Evolutionary conservation across 352 stramenopile genomes (phyloP).

Genomic region (Pythium brachiatum): DNA sequence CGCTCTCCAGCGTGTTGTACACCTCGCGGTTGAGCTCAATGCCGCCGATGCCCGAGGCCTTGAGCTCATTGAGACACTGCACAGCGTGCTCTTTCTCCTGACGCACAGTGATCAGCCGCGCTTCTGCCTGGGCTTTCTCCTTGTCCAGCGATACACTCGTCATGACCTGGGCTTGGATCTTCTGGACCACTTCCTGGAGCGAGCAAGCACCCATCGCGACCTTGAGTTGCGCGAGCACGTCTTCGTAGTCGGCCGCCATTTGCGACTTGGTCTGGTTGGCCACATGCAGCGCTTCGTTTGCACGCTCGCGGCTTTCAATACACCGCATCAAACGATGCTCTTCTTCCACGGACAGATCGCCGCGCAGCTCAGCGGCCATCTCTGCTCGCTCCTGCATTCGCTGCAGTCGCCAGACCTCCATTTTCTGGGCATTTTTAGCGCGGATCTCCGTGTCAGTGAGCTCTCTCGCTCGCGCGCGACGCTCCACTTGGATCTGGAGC

Average conservation of each 20-base stretch:
- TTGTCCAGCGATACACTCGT: constrained; percentile 68
- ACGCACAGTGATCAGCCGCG: constrained; percentile 44
- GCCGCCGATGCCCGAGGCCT: constrained; percentile 69
- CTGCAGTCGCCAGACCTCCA: constrained; percentile 74
- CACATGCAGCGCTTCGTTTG: constrained; percentile 57
- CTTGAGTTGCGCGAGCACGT: constrained; percentile 62
- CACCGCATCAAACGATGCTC: constrained; percentile 48
- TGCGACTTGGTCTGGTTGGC: constrained; percentile 69
- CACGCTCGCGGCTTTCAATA: constrained; percentile 65
- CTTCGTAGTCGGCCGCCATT: constrained; percentile 67
- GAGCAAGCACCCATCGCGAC: constrained; percentile 52
- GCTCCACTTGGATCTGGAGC: constrained; percentile 64
- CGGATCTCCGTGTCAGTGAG: constrained; percentile 76
- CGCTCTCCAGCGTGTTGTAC: constrained; percentile 73
- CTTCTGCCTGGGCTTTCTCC: constrained; percentile 67
- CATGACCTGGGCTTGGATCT: constrained; percentile 57
- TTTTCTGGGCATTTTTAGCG: constrained; percentile 77
- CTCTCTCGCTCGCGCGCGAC: constrained; percentile 58
- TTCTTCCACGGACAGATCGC: constrained; percentile 67
- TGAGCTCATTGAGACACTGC: constrained; percentile 71
- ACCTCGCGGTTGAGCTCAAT: constrained; percentile 81
- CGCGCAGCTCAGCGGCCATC: constrained; percentile 71
- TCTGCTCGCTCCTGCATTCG: constrained; percentile 69
- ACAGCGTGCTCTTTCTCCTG: constrained; percentile 65
- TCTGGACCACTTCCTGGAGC: constrained; percentile 64